These are phyloP conservation scores for Atalantia buxifolia DNA, from an alignment of 345 rosid species.

Conservation along the genomic window DNA sequence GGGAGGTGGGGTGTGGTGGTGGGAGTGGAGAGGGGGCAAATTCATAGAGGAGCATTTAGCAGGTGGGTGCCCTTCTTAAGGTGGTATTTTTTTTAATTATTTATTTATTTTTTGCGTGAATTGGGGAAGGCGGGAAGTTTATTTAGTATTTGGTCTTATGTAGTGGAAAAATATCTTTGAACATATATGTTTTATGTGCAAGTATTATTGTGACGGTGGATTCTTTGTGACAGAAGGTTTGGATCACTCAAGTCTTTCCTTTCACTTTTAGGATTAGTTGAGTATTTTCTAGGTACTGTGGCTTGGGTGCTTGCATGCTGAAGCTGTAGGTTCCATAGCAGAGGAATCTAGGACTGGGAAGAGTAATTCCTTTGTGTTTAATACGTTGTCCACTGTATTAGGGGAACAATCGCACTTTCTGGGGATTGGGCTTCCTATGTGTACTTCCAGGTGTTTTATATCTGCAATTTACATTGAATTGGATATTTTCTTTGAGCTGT, in stretches of 20 bases:
- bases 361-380: not conserved
- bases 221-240: not conserved
- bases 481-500: not conserved
- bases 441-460: not conserved
- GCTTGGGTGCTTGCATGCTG: not conserved
- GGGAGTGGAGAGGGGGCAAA: not conserved
- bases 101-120: not conserved
- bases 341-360: not conserved
- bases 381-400: not conserved
- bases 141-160: not conserved
- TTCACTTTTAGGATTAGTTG: not conserved
- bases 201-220: not conserved
- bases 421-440: not conserved
- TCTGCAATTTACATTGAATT: not conserved
- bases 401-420: not conserved
- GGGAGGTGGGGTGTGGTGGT: too few species aligned
- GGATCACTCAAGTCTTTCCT: not conserved
- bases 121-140: not conserved
- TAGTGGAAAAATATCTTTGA: not conserved
- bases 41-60: not conserved
- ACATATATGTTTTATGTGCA: not conserved
- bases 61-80: not conserved
- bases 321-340: slow-evolving; percentile 1
- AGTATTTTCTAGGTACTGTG: not conserved
- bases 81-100: not conserved